Evolutionary conservation across 169 alveolate genomes (phyloP).

Genomic region (Plasmodium gonderi): DNA sequence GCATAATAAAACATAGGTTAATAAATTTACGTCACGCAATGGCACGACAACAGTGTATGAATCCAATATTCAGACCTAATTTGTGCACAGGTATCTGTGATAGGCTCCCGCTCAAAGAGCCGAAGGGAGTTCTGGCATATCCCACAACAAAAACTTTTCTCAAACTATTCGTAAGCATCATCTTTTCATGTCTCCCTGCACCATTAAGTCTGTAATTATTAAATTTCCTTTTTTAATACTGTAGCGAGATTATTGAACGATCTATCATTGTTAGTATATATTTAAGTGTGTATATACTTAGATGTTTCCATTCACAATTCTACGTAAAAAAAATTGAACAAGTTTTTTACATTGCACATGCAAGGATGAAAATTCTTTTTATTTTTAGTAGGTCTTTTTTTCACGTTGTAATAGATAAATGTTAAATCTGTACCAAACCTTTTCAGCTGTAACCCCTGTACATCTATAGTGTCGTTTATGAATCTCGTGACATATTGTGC

Average conservation of each 20-base stretch:
- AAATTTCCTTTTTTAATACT: neutral
- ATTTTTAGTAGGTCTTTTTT: neutral
- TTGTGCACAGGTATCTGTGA: constrained; percentile 71
- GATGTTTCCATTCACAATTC: too few species aligned
- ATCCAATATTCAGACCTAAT: constrained; percentile 16
- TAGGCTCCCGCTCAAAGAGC: constrained; percentile 56
- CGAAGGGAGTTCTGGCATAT: constrained; percentile 73
- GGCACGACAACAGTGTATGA: neutral
- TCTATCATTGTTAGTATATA: too few species aligned
- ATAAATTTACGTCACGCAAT: neutral
- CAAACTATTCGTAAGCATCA: constrained; percentile 12
- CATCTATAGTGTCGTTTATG: neutral
- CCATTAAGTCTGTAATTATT: neutral
- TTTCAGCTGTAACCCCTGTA: neutral
- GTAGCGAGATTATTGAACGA: neutral
- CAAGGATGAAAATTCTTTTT: neutral
- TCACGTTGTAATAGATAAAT: neutral
- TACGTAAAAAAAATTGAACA: too few species aligned
- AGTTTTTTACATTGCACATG: neutral
- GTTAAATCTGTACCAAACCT: neutral
- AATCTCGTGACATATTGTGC: neutral
- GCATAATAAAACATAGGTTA: neutral
- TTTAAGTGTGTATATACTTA: neutral
- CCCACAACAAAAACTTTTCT: constrained; percentile 68
- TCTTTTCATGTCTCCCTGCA: neutral